Evolutionary conservation across 352 stramenopile species (phyloP).

Genomic region (Peronosclerospora sorghi): DNA sequence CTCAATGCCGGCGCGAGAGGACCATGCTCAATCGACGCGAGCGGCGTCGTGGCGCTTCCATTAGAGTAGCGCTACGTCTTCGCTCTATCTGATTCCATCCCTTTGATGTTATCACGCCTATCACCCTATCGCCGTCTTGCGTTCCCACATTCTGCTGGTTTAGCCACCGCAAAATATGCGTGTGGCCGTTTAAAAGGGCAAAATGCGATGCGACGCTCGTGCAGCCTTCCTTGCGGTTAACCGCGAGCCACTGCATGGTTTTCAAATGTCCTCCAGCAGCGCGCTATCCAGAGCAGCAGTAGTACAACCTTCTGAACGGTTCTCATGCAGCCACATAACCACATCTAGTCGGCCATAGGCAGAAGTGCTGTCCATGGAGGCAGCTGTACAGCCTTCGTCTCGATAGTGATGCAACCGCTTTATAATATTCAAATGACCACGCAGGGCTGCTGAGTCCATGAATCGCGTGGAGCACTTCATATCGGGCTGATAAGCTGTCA

Average conservation of each 20-base stretch:
- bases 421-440: slow-evolving; percentile 54
- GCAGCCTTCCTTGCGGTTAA: slow-evolving; percentile 51
- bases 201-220: slow-evolving; percentile 62
- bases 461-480: slow-evolving; percentile 46
- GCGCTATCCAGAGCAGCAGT: slow-evolving; percentile 64
- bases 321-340: slow-evolving; percentile 58
- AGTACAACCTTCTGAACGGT: slow-evolving; percentile 58
- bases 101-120: not conserved
- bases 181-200: slow-evolving; percentile 54
- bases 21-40: slow-evolving; percentile 21
- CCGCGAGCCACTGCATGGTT: slow-evolving; percentile 50
- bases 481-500: slow-evolving; percentile 41
- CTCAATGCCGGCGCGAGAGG: slow-evolving; percentile 16
- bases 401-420: slow-evolving; percentile 64
- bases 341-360: slow-evolving; percentile 57
- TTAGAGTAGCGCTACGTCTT: slow-evolving; percentile 20
- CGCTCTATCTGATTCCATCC: slow-evolving; percentile 23
- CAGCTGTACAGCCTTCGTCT: slow-evolving; percentile 53
- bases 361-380: slow-evolving; percentile 71
- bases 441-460: slow-evolving; percentile 74
- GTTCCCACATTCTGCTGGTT: slow-evolving; percentile 31
- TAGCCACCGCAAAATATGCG: slow-evolving; percentile 53
- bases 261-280: slow-evolving; percentile 56
- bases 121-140: slow-evolving; percentile 2
- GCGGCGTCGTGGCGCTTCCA: slow-evolving; percentile 17